Conservation (phyloP, 2,329 filamentous ascomycete species). For the Colletotrichum lentis region DNA sequence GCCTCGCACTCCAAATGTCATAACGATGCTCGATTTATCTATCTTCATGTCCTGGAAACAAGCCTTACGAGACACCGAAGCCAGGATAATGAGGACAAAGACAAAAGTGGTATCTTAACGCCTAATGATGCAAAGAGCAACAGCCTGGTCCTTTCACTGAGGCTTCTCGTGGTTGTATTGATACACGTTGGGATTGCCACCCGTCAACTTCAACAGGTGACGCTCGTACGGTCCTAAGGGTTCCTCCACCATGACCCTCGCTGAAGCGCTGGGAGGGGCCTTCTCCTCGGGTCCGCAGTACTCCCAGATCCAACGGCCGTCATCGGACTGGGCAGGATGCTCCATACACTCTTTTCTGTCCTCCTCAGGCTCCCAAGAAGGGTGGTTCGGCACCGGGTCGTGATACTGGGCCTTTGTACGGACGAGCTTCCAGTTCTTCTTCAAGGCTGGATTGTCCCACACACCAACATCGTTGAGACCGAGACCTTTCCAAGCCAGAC, state of each 20-base stretch:
- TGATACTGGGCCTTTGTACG: constrained; percentile 45
- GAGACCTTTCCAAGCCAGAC: constrained; percentile 59
- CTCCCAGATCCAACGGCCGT: constrained; percentile 62
- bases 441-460: constrained; percentile 59
- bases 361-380: constrained; percentile 45
- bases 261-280: constrained; percentile 51
- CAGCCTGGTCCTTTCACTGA: not conserved
- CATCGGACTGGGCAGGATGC: constrained; percentile 41
- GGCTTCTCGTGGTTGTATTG: not conserved
- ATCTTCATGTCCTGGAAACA: not conserved
- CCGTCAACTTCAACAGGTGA: constrained; percentile 56
- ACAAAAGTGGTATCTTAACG: constrained; percentile 19
- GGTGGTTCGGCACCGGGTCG: constrained; percentile 49
- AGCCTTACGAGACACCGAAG: constrained; percentile 5
- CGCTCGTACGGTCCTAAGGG: constrained; percentile 62
- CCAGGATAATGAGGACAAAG: not conserved
- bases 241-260: constrained; percentile 60
- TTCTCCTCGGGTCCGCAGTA: constrained; percentile 56
- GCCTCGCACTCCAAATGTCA: not conserved
- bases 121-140: constrained; percentile 4
- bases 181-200: constrained; percentile 54
- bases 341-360: constrained; percentile 39
- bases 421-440: constrained; percentile 54
- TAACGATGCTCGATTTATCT: not conserved
- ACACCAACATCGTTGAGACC: constrained; percentile 57